Conservation (phyloP, 2,329 filamentous ascomycete genomes). For the Chalara sp. region DNA sequence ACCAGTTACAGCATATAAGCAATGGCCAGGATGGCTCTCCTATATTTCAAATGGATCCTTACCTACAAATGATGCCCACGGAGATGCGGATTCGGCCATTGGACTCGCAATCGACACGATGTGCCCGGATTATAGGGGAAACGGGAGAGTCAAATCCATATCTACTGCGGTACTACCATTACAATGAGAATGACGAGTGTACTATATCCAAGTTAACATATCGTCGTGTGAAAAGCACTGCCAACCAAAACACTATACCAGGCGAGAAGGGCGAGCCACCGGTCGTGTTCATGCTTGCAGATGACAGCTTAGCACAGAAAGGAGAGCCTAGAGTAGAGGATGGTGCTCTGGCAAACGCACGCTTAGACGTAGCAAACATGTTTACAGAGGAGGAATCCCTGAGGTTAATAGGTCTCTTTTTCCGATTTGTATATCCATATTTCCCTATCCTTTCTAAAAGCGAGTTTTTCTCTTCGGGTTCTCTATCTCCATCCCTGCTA, state of each 20-base stretch:
- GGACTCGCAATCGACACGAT: conserved; percentile 20
- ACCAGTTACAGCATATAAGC: conserved; percentile 15
- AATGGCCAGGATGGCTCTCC: conserved; percentile 21
- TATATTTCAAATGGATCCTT: conserved; percentile 22
- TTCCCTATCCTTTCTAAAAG: conserved; percentile 35
- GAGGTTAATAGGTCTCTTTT: conserved; percentile 33
- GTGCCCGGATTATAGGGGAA: conserved; percentile 25
- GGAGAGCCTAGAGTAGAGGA: conserved; percentile 26
- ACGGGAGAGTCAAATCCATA: conserved; percentile 28
- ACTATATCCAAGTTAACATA: conserved; percentile 26
- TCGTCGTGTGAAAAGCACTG: conserved; percentile 19
- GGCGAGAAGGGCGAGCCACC: conserved; percentile 21
- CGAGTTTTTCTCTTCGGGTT: conserved; percentile 23
- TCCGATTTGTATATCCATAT: conserved; percentile 37
- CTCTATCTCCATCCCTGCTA: conserved; percentile 23
- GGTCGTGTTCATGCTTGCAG: conserved; percentile 26
- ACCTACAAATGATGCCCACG: conserved; percentile 18
- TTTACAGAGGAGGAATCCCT: conserved; percentile 28
- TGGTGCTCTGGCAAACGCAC: conserved; percentile 18
- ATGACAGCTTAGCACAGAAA: conserved; percentile 24
- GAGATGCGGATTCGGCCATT: conserved; percentile 19
- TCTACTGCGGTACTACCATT: conserved; percentile 22
- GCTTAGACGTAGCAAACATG: conserved; percentile 21
- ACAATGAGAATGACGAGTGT: conserved; percentile 26
- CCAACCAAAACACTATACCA: conserved; percentile 14